These are phyloP conservation scores for Apium graveolens DNA, from an alignment of 129 eudicot genomes.

Conservation along the genomic window DNA sequence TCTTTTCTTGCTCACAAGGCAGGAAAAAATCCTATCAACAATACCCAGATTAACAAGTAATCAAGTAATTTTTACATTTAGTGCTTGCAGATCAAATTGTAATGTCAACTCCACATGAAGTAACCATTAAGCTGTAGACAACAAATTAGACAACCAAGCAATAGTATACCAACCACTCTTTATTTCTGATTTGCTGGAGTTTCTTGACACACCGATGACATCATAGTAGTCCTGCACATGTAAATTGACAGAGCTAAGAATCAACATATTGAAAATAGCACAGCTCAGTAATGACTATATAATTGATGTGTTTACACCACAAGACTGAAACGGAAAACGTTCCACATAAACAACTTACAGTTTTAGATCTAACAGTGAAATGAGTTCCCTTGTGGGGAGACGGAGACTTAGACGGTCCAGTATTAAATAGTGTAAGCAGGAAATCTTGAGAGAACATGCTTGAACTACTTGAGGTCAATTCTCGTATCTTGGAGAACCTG, in stretches of 20 bases:
- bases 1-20: neutral
- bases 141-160: neutral
- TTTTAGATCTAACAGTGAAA: conserved; percentile 63
- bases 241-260: neutral
- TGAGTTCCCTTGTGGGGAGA: conserved; percentile 41
- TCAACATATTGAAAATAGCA: neutral
- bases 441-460: conserved; percentile 42
- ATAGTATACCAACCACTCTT: conserved; percentile 64
- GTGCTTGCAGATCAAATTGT: neutral
- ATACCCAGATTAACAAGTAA: neutral
- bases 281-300: neutral
- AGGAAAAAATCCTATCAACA: neutral
- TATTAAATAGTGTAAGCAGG: conserved; percentile 34
- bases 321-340: neutral
- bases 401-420: conserved; percentile 24
- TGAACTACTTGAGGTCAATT: conserved; percentile 45
- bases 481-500: conserved; percentile 53
- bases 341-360: conserved; percentile 42
- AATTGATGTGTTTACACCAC: neutral
- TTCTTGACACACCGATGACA: conserved; percentile 77
- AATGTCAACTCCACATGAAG: neutral
- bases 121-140: neutral
- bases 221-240: conserved; percentile 68
- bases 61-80: neutral
- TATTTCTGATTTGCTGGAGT: conserved; percentile 80